phyloP scores from a whole-genome alignment of 805 yeast genomes.

The Candida verbasci region DNA sequence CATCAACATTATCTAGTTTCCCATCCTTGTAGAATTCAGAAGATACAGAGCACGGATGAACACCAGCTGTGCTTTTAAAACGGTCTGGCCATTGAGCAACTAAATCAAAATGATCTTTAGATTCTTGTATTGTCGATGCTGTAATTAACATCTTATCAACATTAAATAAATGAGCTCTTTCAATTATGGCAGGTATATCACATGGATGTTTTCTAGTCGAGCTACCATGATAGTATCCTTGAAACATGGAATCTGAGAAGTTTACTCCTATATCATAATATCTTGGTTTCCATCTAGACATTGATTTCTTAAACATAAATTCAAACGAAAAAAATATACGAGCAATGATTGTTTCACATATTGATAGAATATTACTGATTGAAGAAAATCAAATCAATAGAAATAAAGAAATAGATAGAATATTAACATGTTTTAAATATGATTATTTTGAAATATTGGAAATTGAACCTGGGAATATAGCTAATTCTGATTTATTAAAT shows the following conservation, averaged over 20 bases:
- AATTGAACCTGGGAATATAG: conserved; percentile 21
- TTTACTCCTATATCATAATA: conserved; percentile 58
- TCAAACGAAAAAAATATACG: no score
- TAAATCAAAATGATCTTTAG: conserved; percentile 55
- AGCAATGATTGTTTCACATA: no score
- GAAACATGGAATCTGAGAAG: conserved; percentile 84
- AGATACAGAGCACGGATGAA: conserved; percentile 87
- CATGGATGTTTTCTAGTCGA: conserved; percentile 49
- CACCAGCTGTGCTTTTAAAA: conserved; percentile 75
- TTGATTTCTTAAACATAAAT: no score
- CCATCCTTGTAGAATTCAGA: conserved; percentile 29
- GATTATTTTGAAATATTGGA: conserved; percentile 57
- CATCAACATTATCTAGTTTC: conserved; percentile 24
- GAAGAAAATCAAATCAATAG: conserved; percentile 27
- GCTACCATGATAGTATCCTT: conserved; percentile 71
- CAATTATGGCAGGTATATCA: conserved; percentile 62
- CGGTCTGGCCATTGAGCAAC: conserved; percentile 35
- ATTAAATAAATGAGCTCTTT: conserved; percentile 59
- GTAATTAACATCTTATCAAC: conserved; percentile 76
- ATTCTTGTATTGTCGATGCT: conserved; percentile 72
- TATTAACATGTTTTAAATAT: conserved; percentile 41
- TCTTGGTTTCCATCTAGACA: conserved; percentile 33
- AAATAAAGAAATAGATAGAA: conserved; percentile 54
- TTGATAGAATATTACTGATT: conserved; percentile 13
- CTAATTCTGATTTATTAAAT: conserved; percentile 4